Base-by-base conservation (phyloP, 169 alveolate species). In the Eimeria praecox region DNA sequence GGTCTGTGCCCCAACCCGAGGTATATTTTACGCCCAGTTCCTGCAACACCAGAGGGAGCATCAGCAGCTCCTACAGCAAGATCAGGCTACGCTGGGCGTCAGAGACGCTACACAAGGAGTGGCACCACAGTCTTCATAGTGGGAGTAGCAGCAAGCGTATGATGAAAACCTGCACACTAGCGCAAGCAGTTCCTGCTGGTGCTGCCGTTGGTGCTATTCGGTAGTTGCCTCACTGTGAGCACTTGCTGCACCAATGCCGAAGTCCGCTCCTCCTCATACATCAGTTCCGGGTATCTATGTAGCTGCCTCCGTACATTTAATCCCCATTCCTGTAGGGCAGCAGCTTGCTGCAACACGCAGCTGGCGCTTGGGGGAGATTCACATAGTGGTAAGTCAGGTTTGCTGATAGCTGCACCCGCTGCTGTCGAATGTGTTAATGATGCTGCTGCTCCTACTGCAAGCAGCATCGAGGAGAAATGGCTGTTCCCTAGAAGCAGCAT, bases 1-100 rank as follows among this genome's bases (percentile, higher is more conserved):
- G 54, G 54, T 94, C 85, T 44, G 69, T 54, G 83, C 96, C 96
- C 96, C 96, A 94, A 8, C 96, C 96, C 9, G 80, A 2, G 42
- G 96, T 86, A 91, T 66, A 54, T 62, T 54, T 82, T 38, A 94
- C 44, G 9, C 89, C 93, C 78, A 94, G 40, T 5, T 33, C 80
- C 96, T 85, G 64, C 87, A 82, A 83, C 86, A 75, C 49, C 59
- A 77, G 82, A 33, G 27, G 49, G 88, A 54, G 44, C 85, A 66
- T 49, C 42, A 90, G 77, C 46, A 71, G 69, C 44, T 27, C 33
- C n/a, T n/a, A 10, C 30, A 35, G 80, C 90, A 33, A 35, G 56
- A 20, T 56, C 69, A 38, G 66, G n/a, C 33, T 1, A 33, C 46
- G 33, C 12, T 69, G 0, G 49, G 56, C 44, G 54, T 10, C 9